Base-by-base conservation (phyloP, 305 asterid species). In the Fraxinus velutina region DNA sequence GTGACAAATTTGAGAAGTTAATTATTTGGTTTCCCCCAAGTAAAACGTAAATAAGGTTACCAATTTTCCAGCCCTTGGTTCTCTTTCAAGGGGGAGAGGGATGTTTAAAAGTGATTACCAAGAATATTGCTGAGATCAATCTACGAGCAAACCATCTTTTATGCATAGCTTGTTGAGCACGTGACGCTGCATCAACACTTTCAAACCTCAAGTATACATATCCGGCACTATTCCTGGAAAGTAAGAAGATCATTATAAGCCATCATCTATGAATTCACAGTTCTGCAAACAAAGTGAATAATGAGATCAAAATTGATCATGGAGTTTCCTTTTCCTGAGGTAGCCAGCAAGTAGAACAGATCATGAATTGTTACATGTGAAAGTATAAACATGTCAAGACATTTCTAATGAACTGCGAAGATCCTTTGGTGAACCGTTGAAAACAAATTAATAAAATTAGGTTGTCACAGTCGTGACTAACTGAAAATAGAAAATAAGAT, bases 81-180 rank as follows among this genome's bases (percentile, higher is more conserved):
- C 32, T 22, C 22, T n/a, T 13, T 32, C 33, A 50, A 30, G 78
- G 50, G 72, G 15, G 42, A 42, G 34, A 68, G 19, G 34, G 52
- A 62, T 52, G 39, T 44, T 17, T 17, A 4, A 21, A 68, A 81
- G 73, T 3, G 64, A 52, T 47, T 93, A 95, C 99, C 99, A 95
- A 86, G 92, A 88, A 95, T 79, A 95, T 95, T 66, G 99, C 99
- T 42, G 99, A 93, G 83, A 95, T 93, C 86, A 89, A 86, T 89
- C 92, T 90, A 33, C 98, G 94, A 81, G 99, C 99, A 88, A 95
- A 95, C 99, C 99, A 93, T 91, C 99, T 85, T 85, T 90, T 89
- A 80, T 95, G 99, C 99, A 95, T 95, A 30, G 97, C 97, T 85
- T 91, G 99, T 86, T 95, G 98, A 86, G 96, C 97, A 15, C 90